phyloP scores from a whole-genome alignment of 352 stramenopile species.

The Phytophthora melonis region DNA sequence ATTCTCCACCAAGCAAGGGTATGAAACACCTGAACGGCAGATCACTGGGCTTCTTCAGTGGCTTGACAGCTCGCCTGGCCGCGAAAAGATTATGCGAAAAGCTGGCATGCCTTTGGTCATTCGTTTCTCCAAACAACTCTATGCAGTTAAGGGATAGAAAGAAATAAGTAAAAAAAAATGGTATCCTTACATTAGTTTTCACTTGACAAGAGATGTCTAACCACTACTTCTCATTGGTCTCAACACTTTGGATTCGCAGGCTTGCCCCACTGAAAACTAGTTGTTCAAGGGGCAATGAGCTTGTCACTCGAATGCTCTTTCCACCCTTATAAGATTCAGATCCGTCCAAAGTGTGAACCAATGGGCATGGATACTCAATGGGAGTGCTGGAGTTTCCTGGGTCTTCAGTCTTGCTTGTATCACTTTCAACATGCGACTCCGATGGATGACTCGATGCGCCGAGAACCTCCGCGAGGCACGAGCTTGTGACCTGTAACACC shows the following conservation, averaged over 20 bases:
- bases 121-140: conserved; percentile 79
- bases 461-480: conserved; percentile 27
- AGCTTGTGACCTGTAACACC: conserved; percentile 44
- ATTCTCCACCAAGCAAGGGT: conserved; percentile 67
- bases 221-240: neutral
- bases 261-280: conserved; percentile 48
- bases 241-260: conserved; percentile 22
- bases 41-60: conserved; percentile 80
- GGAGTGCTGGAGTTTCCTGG: neutral
- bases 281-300: conserved; percentile 31
- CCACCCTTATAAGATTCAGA: neutral
- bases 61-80: conserved; percentile 76
- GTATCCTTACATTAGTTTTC: neutral
- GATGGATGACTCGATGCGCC: neutral
- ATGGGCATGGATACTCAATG: conserved; percentile 39
- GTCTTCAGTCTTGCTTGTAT: conserved; percentile 2
- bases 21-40: conserved; percentile 78
- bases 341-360: conserved; percentile 15
- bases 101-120: conserved; percentile 72
- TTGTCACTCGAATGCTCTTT: conserved; percentile 38
- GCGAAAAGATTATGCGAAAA: conserved; percentile 78
- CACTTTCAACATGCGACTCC: neutral
- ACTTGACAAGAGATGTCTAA: neutral
- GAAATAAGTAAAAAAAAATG: neutral
- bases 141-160: conserved; percentile 42